These are phyloP conservation scores for Ceratopteris richardii DNA, from an alignment of 75 land plant genomes.

Conservation along the genomic window DNA sequence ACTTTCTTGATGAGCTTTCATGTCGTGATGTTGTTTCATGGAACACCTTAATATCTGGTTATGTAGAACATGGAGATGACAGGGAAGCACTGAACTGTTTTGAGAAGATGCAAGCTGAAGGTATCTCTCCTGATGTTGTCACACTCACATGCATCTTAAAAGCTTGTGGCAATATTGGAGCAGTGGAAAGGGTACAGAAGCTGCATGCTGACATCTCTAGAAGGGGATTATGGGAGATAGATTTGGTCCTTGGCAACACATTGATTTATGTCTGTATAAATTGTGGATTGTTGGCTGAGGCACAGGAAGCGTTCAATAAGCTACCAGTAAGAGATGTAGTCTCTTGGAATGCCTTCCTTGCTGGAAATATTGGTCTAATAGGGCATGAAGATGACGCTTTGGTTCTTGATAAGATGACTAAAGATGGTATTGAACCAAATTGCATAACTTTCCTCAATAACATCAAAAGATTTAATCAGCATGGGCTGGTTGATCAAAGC, in stretches of 20 bases:
- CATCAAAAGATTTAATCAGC: conserved; percentile 28
- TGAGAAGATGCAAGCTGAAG: conserved; percentile 29
- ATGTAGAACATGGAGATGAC: conserved; percentile 18
- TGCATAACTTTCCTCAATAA: conserved; percentile 27
- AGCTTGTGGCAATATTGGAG: conserved; percentile 16
- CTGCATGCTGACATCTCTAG: conserved; percentile 25
- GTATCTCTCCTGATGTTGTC: conserved; percentile 28
- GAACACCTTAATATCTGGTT: conserved; percentile 39
- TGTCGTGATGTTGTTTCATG: conserved; percentile 23
- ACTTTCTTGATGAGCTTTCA: conserved; percentile 23
- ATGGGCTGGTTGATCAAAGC: conserved; percentile 20
- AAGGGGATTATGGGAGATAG: conserved; percentile 17
- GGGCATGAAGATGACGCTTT: conserved; percentile 18
- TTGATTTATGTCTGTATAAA: conserved; percentile 20
- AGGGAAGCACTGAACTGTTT: conserved; percentile 32
- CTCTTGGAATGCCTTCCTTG: conserved; percentile 42
- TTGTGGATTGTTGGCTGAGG: conserved; percentile 12
- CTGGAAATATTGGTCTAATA: conserved; percentile 37
- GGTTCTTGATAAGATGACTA: conserved; percentile 28
- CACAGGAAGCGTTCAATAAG: conserved; percentile 36
- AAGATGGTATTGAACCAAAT: conserved; percentile 30
- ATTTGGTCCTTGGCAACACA: conserved; percentile 27
- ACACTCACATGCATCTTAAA: conserved; percentile 42
- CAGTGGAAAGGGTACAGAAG: conserved; percentile 6
- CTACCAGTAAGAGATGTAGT: conserved; percentile 20